Evolutionary conservation across 2,329 filamentous ascomycete genomes (phyloP).

Genomic region (Fusarium incarnatum): DNA sequence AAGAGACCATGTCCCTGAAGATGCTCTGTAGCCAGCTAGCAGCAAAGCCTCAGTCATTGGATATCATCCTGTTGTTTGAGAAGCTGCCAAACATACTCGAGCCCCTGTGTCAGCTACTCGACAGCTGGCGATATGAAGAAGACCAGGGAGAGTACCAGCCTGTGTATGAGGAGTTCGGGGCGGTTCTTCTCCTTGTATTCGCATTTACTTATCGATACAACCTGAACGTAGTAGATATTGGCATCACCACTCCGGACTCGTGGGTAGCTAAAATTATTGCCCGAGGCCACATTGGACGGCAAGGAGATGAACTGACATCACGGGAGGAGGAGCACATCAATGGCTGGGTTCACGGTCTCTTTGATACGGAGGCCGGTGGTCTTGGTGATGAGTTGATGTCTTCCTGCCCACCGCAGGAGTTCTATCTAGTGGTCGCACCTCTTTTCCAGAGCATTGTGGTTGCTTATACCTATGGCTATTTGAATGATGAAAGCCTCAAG

Average conservation of each 20-base stretch:
- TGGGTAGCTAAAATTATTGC: constrained; percentile 76
- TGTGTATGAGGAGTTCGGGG: constrained; percentile 87
- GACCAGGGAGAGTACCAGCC: constrained; percentile 88
- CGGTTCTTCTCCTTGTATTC: constrained; percentile 77
- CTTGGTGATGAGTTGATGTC: constrained; percentile 85
- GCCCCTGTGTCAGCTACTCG: constrained; percentile 79
- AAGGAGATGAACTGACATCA: constrained; percentile 70
- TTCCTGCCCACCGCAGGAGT: constrained; percentile 83
- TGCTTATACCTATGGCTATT: constrained; percentile 72
- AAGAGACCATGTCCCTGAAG: constrained; percentile 85
- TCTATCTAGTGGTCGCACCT: constrained; percentile 81
- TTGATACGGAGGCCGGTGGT: constrained; percentile 77
- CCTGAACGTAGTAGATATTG: constrained; percentile 72
- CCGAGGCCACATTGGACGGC: constrained; percentile 67
- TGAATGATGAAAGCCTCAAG: constrained; percentile 78
- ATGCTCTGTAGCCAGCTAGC: constrained; percentile 78
- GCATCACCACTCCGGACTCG: constrained; percentile 68
- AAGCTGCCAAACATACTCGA: constrained; percentile 76
- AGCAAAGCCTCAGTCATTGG: constrained; percentile 76
- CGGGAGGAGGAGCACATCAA: constrained; percentile 74
- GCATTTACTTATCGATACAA: constrained; percentile 82
- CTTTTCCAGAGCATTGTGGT: constrained; percentile 81
- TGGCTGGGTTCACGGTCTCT: constrained; percentile 82
- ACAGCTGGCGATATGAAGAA: constrained; percentile 84
- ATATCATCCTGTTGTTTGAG: constrained; percentile 81